A percentile compares a stretch with the other conserved stretches of the same genome.
Conservation (phyloP, 2,329 filamentous ascomycete genomes). For the Nemania diffusa region DNA sequence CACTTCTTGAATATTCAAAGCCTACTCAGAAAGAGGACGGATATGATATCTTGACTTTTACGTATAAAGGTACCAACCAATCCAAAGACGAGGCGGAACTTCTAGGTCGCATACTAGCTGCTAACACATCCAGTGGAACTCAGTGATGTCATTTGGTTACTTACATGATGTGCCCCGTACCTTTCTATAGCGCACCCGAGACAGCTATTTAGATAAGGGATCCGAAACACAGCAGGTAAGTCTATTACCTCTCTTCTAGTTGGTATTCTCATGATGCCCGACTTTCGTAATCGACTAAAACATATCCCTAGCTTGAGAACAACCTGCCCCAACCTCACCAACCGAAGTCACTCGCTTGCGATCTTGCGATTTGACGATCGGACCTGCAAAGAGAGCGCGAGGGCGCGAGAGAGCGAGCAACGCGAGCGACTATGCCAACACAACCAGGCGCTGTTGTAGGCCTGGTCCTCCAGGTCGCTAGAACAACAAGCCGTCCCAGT, state of each 20-base stretch:
- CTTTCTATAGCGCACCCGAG: background rate
- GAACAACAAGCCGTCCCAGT: slow-evolving; percentile 35
- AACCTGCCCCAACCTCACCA: too few species aligned
- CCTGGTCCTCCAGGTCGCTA: slow-evolving; percentile 38
- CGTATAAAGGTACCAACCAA: too few species aligned
- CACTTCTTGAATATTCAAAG: background rate
- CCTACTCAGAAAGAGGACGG: background rate
- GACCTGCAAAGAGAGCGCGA: background rate
- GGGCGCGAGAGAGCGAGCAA: background rate
- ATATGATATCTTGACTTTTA: background rate
- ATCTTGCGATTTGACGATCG: slow-evolving; percentile 4
- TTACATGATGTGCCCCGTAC: slow-evolving; percentile 9
- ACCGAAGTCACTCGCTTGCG: slow-evolving; percentile 15
- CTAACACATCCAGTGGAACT: slow-evolving; percentile 5
- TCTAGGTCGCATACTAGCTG: background rate
- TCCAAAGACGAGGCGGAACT: background rate
- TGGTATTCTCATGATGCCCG: background rate
- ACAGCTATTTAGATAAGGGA: background rate
- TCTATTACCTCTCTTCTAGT: background rate
- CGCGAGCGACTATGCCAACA: slow-evolving; percentile 39
- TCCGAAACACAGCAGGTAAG: background rate
- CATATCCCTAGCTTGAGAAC: background rate
- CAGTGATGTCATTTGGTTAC: slow-evolving; percentile 28
- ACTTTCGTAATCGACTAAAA: background rate
- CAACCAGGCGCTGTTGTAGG: slow-evolving; percentile 42